Conservation (phyloP, 495 filamentous ascomycete genomes). For the Aeminium ludgeri region DNA sequence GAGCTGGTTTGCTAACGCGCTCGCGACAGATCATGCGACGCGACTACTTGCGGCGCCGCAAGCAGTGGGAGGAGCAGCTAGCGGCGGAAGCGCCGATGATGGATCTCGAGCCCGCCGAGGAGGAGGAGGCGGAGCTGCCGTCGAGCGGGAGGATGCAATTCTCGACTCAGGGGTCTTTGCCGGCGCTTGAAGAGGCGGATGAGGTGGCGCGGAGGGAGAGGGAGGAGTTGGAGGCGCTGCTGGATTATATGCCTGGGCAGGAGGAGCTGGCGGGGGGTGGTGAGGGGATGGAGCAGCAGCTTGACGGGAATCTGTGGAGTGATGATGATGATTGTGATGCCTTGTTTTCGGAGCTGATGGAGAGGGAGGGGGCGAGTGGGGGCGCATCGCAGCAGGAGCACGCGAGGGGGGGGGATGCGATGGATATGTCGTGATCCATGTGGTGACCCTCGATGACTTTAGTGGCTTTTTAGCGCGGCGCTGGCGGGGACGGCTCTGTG, state of each 20-base stretch:
- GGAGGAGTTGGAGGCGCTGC: constrained; percentile 40
- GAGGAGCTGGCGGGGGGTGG: constrained; percentile 8
- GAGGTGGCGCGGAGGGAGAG: constrained; percentile 37
- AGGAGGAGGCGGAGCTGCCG: constrained; percentile 7
- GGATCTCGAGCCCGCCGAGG: constrained; percentile 24
- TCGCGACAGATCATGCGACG: constrained; percentile 29
- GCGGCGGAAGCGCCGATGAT: constrained; percentile 20
- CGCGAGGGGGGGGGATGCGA: too few species aligned
- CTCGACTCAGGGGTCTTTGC: constrained; percentile 27
- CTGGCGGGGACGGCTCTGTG: too few species aligned
- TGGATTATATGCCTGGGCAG: constrained; percentile 28
- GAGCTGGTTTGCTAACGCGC: neutral
- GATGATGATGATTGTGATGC: constrained; percentile 44
- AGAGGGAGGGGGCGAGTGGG: constrained; percentile 2
- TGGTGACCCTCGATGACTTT: too few species aligned
- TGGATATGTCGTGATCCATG: too few species aligned
- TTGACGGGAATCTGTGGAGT: constrained; percentile 19
- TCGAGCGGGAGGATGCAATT: constrained; percentile 30
- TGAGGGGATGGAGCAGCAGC: constrained; percentile 22
- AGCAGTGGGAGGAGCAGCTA: constrained; percentile 31
- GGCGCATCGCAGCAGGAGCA: neutral
- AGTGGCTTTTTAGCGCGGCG: too few species aligned
- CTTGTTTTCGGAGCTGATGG: constrained; percentile 28
- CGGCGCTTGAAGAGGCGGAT: constrained; percentile 25
- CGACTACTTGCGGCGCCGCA: constrained; percentile 30